A percentile compares a stretch with the other conserved stretches of the same genome.
These are phyloP conservation scores for Dictyostelium purpureum DNA, from an alignment of 78 protist species.

Conservation along the genomic window DNA sequence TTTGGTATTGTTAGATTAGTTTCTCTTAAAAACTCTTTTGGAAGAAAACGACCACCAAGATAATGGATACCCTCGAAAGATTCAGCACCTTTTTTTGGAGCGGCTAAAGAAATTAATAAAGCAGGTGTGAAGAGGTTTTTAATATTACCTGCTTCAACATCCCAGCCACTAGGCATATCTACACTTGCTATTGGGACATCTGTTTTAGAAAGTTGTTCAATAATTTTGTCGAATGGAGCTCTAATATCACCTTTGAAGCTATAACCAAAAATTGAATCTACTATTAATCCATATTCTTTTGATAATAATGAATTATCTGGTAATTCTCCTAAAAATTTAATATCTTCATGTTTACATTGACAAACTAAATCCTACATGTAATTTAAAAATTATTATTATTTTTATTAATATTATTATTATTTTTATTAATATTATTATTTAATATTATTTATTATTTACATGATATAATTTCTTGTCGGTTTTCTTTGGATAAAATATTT, in stretches of 20 bases:
- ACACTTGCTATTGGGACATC: slow-evolving; percentile 81
- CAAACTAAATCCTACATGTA: slow-evolving; percentile 21
- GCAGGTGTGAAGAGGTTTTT: slow-evolving; percentile 28
- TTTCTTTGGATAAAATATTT: slow-evolving; percentile 87
- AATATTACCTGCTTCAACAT: slow-evolving; percentile 83
- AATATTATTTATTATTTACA: background rate
- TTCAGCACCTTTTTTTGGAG: slow-evolving; percentile 89
- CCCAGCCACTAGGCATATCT: slow-evolving; percentile 95
- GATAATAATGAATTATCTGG: slow-evolving; percentile 7
- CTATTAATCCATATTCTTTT: slow-evolving; percentile 54
- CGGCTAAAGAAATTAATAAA: slow-evolving; percentile 84
- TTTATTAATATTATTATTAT: background rate
- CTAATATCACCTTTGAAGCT: slow-evolving; percentile 89
- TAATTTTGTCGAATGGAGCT: slow-evolving; percentile 86
- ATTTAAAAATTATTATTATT: no score
- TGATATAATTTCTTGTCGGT: slow-evolving; percentile 66
- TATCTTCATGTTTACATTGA: slow-evolving; percentile 38
- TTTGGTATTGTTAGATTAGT: slow-evolving; percentile 68
- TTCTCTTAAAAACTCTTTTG: slow-evolving; percentile 42
- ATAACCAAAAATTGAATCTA: slow-evolving; percentile 94
- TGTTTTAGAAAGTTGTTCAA: background rate
- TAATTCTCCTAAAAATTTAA: slow-evolving; percentile 10
- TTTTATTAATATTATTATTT: background rate
- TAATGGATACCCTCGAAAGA: slow-evolving; percentile 86
- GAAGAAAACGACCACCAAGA: slow-evolving; percentile 93